Base-by-base conservation (phyloP, 495 filamentous ascomycete species). In the Lineolata rhizophorae region DNA sequence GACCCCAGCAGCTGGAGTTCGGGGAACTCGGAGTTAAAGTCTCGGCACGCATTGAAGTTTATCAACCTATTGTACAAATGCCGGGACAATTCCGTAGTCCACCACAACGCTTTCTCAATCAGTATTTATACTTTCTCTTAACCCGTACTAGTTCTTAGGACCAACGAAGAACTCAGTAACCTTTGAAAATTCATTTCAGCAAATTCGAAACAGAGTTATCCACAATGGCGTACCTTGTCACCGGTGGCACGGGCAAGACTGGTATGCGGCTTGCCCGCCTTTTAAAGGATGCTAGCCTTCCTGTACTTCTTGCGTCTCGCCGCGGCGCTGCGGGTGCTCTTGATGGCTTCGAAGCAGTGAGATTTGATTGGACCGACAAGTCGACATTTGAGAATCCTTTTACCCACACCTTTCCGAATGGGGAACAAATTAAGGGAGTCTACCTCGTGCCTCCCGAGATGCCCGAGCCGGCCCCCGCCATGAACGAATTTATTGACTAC, bases 281-380 rank as follows among this genome's bases (percentile, higher is more conserved):
- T 8, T 12, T 26, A 8, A 26, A 12, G 8, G 22, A 8, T 26
- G 22, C 22, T 8, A 26, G 12, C 22, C 22, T 8, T 8, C 22
- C 22, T 12, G 8, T 26, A 8, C 22, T 8, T 12, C 22, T 26
- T 8, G 12, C 22, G 8, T 26, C 22, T 26, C 22, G 22, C 22
- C 22, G 22, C 8, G 22, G 22, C 8, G 8, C 22, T 8, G 22
- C 8, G 8, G 22, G 8, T 26, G 22, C 22, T 8, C 22, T 12
- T 8, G 8, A 26, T 26, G 22, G 22, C 13, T 32, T 43, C 12
- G 32, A 35, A 5, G 51, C 43, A 27, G 50, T 59, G 13, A 42
- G 43, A 18, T 66, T 65, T 36, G 53, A 65, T 50, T 65, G 59
- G 57, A 13, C 47, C 27, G 50, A 67, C 46, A 17, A 36, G 16